These are phyloP conservation scores for Scheffersomyces lignicola DNA, from an alignment of 1,139 yeast species.

Conservation along the genomic window DNA sequence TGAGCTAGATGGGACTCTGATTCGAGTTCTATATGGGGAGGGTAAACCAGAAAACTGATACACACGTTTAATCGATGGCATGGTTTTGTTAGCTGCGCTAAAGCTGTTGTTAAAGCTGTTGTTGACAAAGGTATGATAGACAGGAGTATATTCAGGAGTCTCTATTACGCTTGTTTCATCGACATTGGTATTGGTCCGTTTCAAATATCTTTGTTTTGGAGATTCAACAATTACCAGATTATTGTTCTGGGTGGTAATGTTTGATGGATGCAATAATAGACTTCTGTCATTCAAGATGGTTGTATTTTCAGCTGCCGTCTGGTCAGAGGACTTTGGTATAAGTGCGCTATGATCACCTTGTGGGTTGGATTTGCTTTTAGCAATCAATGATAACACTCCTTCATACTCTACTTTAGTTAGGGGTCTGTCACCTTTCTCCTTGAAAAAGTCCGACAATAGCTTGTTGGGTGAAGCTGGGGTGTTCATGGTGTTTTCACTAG, in stretches of 20 bases:
- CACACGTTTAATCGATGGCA: conserved; percentile 47
- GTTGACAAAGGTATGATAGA: conserved; percentile 30
- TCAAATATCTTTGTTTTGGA: conserved; percentile 7
- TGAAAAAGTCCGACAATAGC: conserved; percentile 70
- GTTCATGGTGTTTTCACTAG: conserved; percentile 1
- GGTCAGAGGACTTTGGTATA: too few relatives aligned
- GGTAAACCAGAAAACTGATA: conserved; percentile 66
- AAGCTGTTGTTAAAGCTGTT: conserved; percentile 22
- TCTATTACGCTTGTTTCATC: conserved; percentile 18
- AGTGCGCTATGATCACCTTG: too few relatives aligned
- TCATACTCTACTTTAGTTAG: conserved; percentile 77
- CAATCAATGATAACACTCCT: conserved; percentile 69
- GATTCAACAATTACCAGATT: conserved; percentile 8
- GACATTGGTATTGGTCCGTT: not conserved
- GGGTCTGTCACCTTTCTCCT: conserved; percentile 72
- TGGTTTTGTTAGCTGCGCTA: conserved; percentile 13
- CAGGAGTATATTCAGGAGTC: conserved; percentile 44
- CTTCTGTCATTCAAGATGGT: conserved; percentile 4
- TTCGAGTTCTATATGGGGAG: conserved; percentile 61
- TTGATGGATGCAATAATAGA: conserved; percentile 14
- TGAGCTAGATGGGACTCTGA: conserved; percentile 34
- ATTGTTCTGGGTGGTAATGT: conserved; percentile 6
- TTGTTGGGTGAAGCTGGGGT: conserved; percentile 40
- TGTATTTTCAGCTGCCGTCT: not conserved
- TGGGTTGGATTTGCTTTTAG: conserved; percentile 12